Conservation (phyloP, 2,329 filamentous ascomycete species). For the Diplodia corticola region DNA sequence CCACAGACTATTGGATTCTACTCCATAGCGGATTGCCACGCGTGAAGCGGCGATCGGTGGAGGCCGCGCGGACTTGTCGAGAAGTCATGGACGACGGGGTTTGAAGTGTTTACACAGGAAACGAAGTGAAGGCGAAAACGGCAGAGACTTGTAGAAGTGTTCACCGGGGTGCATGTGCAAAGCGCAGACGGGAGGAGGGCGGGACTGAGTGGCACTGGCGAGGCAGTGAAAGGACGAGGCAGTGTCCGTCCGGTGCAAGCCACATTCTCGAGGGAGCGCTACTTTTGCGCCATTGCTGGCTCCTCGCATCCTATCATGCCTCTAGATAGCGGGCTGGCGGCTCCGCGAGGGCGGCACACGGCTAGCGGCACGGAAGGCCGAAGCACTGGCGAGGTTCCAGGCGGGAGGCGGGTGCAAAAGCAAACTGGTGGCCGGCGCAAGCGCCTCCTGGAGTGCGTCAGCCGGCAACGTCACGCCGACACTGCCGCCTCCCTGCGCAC, state of each 20-base stretch:
- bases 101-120: not conserved
- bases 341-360: conserved; percentile 1
- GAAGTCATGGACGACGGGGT: not conserved
- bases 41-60: not conserved
- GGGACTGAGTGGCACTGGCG: not conserved
- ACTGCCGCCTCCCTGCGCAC: not conserved
- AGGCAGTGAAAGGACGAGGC: not conserved
- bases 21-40: not conserved
- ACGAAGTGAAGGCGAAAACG: not conserved
- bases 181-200: not conserved
- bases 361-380: conserved; percentile 17
- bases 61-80: not conserved
- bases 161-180: not conserved
- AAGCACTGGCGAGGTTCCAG: conserved; percentile 11
- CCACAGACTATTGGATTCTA: not conserved
- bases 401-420: not conserved
- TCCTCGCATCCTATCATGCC: not conserved
- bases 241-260: not conserved
- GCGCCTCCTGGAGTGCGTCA: not conserved
- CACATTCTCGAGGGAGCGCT: not conserved
- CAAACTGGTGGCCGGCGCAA: conserved; percentile 1
- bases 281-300: not conserved
- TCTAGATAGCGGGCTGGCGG: not conserved
- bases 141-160: not conserved
- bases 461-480: conserved; percentile 9